These are phyloP conservation scores for Begonia fuchsioides DNA, from an alignment of 306 rosid genomes.

Conservation along the genomic window DNA sequence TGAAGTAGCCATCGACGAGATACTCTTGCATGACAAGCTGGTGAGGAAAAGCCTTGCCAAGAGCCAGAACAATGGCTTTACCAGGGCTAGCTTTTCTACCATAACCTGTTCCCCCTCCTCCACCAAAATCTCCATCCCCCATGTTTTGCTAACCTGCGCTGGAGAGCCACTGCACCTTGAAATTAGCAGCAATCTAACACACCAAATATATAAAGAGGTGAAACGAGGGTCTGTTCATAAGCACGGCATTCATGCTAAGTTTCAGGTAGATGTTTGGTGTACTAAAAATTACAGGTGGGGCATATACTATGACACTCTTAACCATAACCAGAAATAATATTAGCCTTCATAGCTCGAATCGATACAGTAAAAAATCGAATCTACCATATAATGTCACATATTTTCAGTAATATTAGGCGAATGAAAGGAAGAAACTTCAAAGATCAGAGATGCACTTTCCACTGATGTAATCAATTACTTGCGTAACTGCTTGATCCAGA, in stretches of 20 bases:
- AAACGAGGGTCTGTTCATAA: conserved; percentile 26
- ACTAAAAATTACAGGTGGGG: background rate
- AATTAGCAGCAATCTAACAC: background rate
- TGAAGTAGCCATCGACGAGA: conserved; percentile 83
- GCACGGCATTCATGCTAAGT: conserved; percentile 40
- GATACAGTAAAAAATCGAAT: too few relatives aligned
- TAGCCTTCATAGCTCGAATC: too few relatives aligned
- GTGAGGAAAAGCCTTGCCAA: conserved; percentile 93
- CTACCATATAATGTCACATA: too few relatives aligned
- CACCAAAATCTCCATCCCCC: conserved; percentile 28
- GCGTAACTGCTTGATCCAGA: conserved; percentile 48
- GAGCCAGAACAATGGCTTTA: conserved; percentile 67
- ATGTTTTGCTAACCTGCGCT: conserved; percentile 17
- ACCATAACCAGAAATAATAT: too few relatives aligned
- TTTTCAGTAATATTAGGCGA: background rate
- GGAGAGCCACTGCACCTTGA: background rate
- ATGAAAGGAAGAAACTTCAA: conserved; percentile 20
- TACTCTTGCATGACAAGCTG: conserved; percentile 90
- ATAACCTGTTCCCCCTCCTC: conserved; percentile 8
- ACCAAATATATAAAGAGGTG: conserved; percentile 25
- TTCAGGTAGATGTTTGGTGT: conserved; percentile 26
- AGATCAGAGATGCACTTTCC: conserved; percentile 65
- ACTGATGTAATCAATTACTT: conserved; percentile 47
- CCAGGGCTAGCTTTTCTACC: conserved; percentile 34
- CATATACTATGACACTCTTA: too few relatives aligned